Evolutionary conservation across 805 yeast species (phyloP), one percentile per base, ranked within the genome.

Genomic region (Kregervanrija fluxuum): DNA sequence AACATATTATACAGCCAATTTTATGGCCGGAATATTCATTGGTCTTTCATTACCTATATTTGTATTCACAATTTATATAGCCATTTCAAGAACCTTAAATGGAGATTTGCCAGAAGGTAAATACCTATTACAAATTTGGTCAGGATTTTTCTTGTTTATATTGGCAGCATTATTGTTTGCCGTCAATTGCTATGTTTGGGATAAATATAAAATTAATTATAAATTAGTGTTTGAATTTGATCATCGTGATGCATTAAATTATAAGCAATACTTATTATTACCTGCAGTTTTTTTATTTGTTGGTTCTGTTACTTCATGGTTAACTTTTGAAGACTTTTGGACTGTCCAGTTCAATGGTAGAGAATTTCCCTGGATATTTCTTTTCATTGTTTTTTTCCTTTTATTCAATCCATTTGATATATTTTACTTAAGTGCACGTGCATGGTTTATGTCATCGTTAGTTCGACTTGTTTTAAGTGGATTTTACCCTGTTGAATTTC

Each of bases 171-270:
- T 82, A 13, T 65, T 86, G 2, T 82, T 90, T 59, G 80, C 82
- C 11, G 44, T 85, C 38, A 80, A 86, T 57, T 79, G 95, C 56
- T 65, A 69, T 47, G 77, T 82, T 2, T 93, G 95, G 90, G 73
- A 79, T 31, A 61, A 65, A 38, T 81, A 68, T 62, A 85, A 85
- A 56, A 82, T 93, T 54, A 93, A 91, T 61, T 93, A 93, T 61
- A 83, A 83, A 57, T 88, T 93, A 57, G 89, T 93, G 46, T 89
- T 93, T 60, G 98, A 93, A 64, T 81, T 88, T 53, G 80, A 86
- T 57, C 74, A 81, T 35, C 73, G 82, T 34, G 75, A 79, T 17
- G 80, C 79, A 9, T 62, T 87, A 40, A 80, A 85, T 55, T 81
- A 67, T 52, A 73, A 77, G 44, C 85, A 87, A 59, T 85, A 72